Percentiles rank a stretch among this genome's conserved stretches.
These are phyloP conservation scores for Populus alba DNA, from an alignment of 345 rosid species.

Conservation along the genomic window DNA sequence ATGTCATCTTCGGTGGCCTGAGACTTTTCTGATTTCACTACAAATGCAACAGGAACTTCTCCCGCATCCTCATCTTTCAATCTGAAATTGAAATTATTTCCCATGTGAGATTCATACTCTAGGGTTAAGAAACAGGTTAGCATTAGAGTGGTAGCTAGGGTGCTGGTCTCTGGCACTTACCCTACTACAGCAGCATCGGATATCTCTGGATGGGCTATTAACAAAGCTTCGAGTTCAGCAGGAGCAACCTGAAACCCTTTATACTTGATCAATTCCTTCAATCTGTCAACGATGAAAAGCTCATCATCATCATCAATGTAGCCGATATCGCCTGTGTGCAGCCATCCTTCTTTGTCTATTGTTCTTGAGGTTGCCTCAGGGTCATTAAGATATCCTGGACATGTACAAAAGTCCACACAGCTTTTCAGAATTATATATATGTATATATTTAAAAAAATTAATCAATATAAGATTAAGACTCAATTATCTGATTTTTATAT, in stretches of 20 bases:
- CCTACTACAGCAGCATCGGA: constrained; percentile 34
- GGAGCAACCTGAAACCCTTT: constrained; percentile 38
- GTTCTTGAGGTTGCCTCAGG: constrained; percentile 52
- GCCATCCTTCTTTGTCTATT: constrained; percentile 51
- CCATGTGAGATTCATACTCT: neutral
- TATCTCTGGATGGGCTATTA: constrained; percentile 18
- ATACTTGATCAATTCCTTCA: constrained; percentile 36
- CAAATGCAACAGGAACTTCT: constrained; percentile 31
- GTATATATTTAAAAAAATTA: neutral
- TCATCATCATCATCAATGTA: constrained; percentile 30
- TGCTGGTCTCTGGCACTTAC: constrained; percentile 3
- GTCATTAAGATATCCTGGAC: constrained; percentile 57
- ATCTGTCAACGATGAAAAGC: constrained; percentile 34
- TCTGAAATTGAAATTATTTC: neutral
- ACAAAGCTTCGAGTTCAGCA: constrained; percentile 28
- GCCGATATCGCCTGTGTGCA: constrained; percentile 32
- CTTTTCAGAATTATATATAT: neutral
- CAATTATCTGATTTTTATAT: neutral
- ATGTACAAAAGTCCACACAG: neutral
- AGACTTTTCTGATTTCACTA: constrained; percentile 17
- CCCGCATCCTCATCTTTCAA: constrained; percentile 27
- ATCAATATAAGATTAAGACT: neutral
- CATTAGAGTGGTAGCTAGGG: neutral
- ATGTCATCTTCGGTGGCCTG: constrained; percentile 16
- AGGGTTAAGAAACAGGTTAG: neutral